Evolutionary conservation across 2,329 filamentous ascomycete genomes (phyloP), one percentile per base, ranked within the genome.

Genomic region (Xylariaceae sp.): DNA sequence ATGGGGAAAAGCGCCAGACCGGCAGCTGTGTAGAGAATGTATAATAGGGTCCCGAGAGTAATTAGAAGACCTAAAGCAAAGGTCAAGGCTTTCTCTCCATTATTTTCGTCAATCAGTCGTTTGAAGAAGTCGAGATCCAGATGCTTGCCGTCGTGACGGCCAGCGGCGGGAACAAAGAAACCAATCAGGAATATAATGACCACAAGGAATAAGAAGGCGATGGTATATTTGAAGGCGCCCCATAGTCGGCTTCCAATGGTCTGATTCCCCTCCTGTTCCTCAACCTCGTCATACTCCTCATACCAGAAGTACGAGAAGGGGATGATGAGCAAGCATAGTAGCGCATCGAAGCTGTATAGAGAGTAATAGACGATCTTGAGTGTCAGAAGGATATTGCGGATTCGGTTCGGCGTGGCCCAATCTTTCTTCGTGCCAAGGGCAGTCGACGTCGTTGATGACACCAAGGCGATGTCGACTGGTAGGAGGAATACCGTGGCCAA

Each of bases 301-400:
- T 95, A 94, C 84, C 88, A 96, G 70, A 99, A 99, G 75, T 99
- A 99, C 45, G 92, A 87, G 68, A 99, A 99, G 0, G 94, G 94
- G 18, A 97, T 87, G 42, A 96, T 81, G 16, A 97, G 70, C 43
- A 99, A 77, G 67, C 94, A 99, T 10, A 99, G 81, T 5, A 96
- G 70, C 1, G 91, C 89, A 70, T 99, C 94, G 61, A 96, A 76
- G 63, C 89, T 94, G 75, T 97, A 99, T 0, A 99, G 80, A 0
- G 85, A 80, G 72, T 97, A 97, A 74, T 99, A 99, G 53, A 96
- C 87, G 54, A 95, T 80, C 69, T 89, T 89, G 60, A 99, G 79
- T 0, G 89, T 90, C 58, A 84, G 79, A 15, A 92, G 77, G 51
- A 97, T 95, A 58, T 82, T 80, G 59, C 88, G 80, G 55, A 97